A percentile compares a stretch with the other conserved stretches of the same genome.
Conservation (phyloP, 139 green algal species). For the Astrephomene gubernaculifera region DNA sequence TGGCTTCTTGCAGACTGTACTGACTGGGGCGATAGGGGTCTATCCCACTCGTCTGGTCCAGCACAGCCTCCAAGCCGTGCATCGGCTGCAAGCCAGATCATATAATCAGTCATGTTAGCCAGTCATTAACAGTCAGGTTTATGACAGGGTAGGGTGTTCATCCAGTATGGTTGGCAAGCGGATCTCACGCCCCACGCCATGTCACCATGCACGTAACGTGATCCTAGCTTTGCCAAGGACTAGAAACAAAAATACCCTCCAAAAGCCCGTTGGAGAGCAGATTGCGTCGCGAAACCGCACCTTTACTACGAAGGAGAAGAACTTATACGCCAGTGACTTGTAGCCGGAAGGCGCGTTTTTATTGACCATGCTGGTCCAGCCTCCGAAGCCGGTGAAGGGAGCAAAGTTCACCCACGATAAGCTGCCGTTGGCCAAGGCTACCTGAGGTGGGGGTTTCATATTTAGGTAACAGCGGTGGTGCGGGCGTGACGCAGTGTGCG, state of each 20-base stretch:
- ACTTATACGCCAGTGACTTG: conserved; percentile 1
- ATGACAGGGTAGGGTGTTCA: too few relatives aligned
- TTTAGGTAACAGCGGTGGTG: too few relatives aligned
- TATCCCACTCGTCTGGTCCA: conserved; percentile 1
- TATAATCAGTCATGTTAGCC: not conserved
- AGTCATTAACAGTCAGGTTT: too few relatives aligned
- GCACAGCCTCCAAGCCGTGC: not conserved
- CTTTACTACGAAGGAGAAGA: not conserved
- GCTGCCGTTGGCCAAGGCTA: not conserved
- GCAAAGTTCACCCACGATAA: conserved; percentile 24
- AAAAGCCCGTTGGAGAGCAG: too few relatives aligned
- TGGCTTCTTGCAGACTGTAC: not conserved
- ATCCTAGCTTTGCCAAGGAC: too few relatives aligned
- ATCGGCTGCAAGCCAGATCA: not conserved
- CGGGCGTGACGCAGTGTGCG: too few relatives aligned
- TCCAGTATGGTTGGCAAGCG: too few relatives aligned
- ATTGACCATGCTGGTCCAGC: conserved; percentile 5
- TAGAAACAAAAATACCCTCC: too few relatives aligned
- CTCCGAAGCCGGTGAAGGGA: conserved; percentile 36
- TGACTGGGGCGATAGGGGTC: conserved; percentile 17
- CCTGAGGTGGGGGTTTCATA: too few relatives aligned
- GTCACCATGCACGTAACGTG: too few relatives aligned
- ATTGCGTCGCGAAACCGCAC: too few relatives aligned
- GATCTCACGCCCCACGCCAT: too few relatives aligned
- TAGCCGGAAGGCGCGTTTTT: not conserved